Base-by-base conservation (phyloP, 1,139 yeast species). In the Yamadazyma triangularis region DNA sequence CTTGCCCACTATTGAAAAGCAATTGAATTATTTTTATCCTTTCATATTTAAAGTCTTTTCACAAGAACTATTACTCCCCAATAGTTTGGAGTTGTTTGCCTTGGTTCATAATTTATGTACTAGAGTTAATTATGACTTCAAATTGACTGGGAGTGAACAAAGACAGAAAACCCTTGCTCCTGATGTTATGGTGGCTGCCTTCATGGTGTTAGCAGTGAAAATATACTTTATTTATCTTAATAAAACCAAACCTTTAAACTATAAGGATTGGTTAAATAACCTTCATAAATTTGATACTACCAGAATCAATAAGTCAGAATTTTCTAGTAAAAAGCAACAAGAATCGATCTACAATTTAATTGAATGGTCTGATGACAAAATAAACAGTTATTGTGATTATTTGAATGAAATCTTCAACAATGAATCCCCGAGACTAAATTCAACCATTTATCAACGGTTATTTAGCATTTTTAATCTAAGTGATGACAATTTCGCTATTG, bases 341-440 rank as follows among this genome's bases (percentile, higher is more conserved):
- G 60, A 58, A 12, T 26, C 33, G 6, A 29, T 36, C 16, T 33
- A 40, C 26, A 34, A 33, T 25, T 36, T 74, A 13, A 36, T 60
- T 4, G 44, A 50, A 11, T 70, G 77, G 73, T 52, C 61, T 10
- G 63, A 62, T 22, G 47, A 47, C 1, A 59, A 70, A 34, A 56
- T 64, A 7, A 53, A 55, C 11, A 45, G 52, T 15, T 73, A 70
- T 44, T 56, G 70, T 27, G 55, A 64, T 19, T 68, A 72, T 63
- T 54, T 71, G 20, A 53, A 58, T 34, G 56, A 55, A 4, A 51
- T 57, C 23, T 38, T 66, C 15, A 44, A 68, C 2, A 60, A 59
- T 2, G 49, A 49, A 31, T 44, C 47, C 14, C 36, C 40, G 28
- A 43, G 48, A 23, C 35, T 44, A 19, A 27, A 40, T 2, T 45